Percentiles rank a stretch among this genome's conserved stretches.
These are phyloP conservation scores for Diaporthe ampelina DNA, from an alignment of 2,329 filamentous ascomycete genomes.

Conservation along the genomic window DNA sequence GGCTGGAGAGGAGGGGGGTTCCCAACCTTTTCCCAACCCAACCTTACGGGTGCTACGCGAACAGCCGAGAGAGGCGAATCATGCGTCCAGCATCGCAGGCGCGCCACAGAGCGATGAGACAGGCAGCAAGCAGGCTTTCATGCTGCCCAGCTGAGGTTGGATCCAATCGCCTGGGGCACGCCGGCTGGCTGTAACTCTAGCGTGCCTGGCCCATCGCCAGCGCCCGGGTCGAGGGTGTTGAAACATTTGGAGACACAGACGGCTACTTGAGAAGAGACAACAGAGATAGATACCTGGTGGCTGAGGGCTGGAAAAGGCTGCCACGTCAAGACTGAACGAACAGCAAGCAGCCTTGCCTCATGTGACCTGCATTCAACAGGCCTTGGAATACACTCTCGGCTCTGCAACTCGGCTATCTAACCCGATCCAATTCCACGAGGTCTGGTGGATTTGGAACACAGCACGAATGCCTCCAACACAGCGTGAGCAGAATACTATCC, in stretches of 20 bases:
- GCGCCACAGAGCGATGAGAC: conserved; percentile 38
- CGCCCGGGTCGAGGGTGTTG: conserved; percentile 16
- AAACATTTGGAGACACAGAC: conserved; percentile 24
- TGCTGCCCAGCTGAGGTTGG: conserved; percentile 29
- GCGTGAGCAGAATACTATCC: not conserved
- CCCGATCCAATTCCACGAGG: no score
- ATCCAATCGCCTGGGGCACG: conserved; percentile 11
- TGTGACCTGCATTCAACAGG: not conserved
- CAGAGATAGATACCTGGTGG: not conserved
- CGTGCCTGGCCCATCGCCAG: conserved; percentile 12
- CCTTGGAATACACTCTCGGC: conserved; percentile 1
- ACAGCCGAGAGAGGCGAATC: conserved; percentile 29
- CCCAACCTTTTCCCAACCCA: conserved; percentile 4
- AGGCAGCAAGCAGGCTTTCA: conserved; percentile 31
- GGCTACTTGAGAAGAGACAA: not conserved
- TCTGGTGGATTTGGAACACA: not conserved
- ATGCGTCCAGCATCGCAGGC: conserved; percentile 31
- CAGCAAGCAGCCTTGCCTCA: not conserved
- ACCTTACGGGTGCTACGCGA: conserved; percentile 33
- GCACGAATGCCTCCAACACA: not conserved
- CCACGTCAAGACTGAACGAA: not conserved
- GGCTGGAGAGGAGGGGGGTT: conserved; percentile 14
- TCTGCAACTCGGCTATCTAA: conserved; percentile 11
- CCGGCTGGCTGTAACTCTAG: conserved; percentile 31
- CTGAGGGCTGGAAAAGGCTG: not conserved